Conservation (phyloP, 768 basidiomycete species). For the Crepidotus variabilis region DNA sequence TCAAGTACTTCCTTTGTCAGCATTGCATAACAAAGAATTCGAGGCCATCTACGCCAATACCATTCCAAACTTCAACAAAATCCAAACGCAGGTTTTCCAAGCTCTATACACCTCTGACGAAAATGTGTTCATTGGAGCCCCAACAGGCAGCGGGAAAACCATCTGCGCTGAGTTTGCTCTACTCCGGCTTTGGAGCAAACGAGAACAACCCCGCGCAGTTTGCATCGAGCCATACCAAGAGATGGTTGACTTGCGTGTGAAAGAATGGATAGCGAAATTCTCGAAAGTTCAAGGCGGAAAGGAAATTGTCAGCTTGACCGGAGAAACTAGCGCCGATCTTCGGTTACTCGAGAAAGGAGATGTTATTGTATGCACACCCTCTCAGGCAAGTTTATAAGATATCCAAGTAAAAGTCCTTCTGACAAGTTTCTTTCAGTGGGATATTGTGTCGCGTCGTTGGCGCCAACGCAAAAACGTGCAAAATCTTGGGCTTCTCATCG, state of each 20-base stretch:
- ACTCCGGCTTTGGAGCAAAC: constrained; percentile 90
- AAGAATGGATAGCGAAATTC: constrained; percentile 89
- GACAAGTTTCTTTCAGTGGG: constrained; percentile 61
- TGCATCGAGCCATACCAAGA: constrained; percentile 97
- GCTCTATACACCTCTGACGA: constrained; percentile 95
- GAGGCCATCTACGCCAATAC: constrained; percentile 80
- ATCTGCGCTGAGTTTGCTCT: constrained; percentile 97
- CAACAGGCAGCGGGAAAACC: constrained; percentile 96
- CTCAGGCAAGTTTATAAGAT: constrained; percentile 54
- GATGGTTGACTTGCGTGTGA: constrained; percentile 89
- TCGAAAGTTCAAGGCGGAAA: constrained; percentile 82
- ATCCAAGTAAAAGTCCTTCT: constrained; percentile 24
- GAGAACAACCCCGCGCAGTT: constrained; percentile 77
- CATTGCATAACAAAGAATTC: constrained; percentile 91
- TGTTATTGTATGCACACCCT: constrained; percentile 90
- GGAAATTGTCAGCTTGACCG: constrained; percentile 90
- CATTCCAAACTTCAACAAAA: constrained; percentile 93
- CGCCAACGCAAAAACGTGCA: constrained; percentile 96
- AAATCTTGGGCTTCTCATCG: constrained; percentile 87
- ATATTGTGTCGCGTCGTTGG: constrained; percentile 91
- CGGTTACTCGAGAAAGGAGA: constrained; percentile 88
- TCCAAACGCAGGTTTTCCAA: constrained; percentile 99
- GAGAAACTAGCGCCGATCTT: constrained; percentile 90
- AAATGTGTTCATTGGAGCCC: constrained; percentile 95
- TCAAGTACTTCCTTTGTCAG: constrained; percentile 84